phyloP scores from a whole-genome alignment of 1,139 yeast genomes.

The Suzukiozyma palmioleophila region DNA sequence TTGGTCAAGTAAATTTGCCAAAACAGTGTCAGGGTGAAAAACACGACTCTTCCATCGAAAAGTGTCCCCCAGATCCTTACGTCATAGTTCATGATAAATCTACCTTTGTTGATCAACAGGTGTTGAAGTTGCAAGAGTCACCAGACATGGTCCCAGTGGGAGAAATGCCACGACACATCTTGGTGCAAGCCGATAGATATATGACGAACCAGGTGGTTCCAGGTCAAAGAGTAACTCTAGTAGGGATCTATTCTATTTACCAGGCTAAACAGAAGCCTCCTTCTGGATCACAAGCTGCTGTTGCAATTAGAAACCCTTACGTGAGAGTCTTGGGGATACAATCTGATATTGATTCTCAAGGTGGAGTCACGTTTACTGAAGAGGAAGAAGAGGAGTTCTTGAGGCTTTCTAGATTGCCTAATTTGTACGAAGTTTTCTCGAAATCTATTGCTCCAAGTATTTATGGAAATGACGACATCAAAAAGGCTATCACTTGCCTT shows the following conservation, averaged over 20 bases:
- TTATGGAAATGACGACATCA: constrained; percentile 89
- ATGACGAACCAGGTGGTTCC: constrained; percentile 90
- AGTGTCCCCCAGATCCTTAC: constrained; percentile 90
- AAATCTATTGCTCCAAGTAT: constrained; percentile 94
- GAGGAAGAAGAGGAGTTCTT: constrained; percentile 93
- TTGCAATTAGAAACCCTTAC: constrained; percentile 92
- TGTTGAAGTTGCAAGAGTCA: constrained; percentile 86
- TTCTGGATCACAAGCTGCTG: constrained; percentile 38
- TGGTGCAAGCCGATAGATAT: constrained; percentile 84
- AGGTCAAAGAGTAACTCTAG: constrained; percentile 87
- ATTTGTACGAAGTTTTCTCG: constrained; percentile 80
- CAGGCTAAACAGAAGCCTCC: constrained; percentile 55
- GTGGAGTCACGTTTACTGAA: constrained; percentile 71
- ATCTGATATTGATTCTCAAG: constrained; percentile 73
- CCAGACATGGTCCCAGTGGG: constrained; percentile 99
- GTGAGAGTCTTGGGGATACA: constrained; percentile 83
- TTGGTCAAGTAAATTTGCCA: constrained; percentile 79
- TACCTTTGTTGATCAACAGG: constrained; percentile 88
- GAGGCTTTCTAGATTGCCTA: constrained; percentile 74
- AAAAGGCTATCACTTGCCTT: constrained; percentile 88
- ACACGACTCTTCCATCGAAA: constrained; percentile 46
- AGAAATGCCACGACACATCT: constrained; percentile 94
- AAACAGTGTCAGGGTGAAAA: constrained; percentile 67
- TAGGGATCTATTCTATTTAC: constrained; percentile 89
- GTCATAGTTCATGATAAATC: constrained; percentile 92